Base-by-base conservation (phyloP, 169 alveolate species). In the Cryptosporidium felis region DNA sequence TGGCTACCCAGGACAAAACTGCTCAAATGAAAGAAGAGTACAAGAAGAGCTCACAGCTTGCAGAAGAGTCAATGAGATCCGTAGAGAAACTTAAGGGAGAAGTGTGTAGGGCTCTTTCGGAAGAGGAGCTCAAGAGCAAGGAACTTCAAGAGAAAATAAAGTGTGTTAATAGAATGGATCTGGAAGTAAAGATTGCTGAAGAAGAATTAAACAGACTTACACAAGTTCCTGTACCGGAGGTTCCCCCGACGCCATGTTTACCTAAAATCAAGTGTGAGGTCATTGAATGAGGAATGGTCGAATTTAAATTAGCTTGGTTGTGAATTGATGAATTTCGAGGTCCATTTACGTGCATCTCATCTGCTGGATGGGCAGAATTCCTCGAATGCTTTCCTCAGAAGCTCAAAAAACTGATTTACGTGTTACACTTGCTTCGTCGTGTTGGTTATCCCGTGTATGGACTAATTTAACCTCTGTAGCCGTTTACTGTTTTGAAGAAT, bases 41-140 rank as follows among this genome's bases (percentile, higher is more conserved):
- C 34, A 38, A 51, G 23, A 36, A 34, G 6, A 21, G 32, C 14
- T 49, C 85, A n/a, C 14, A 8, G 1, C 44, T 38, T 10, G 85
- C 74, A n/a, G 74, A 74, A 6, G 59, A 74, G 40, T 56, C 67
- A 10, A 53, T 74, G 40, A 32, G n/a, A n/a, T 36, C 46, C 3
- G 74, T 74, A 0, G 85, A 74, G 65, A 21, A 6, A 1, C 34
- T 49, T 10, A 49, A 36, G 74, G 58, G 41, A n/a, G 49, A 36
- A n/a, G 65, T 74, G 16, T 56, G 67, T 9, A 56, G 12, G 1
- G 85, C 85, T 23, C 26, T 74, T 4, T 14, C 46, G 0, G 74
- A 74, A 21, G 85, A 74, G 59, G 67, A 74, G 23, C 21, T 34
- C 5, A 53, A 53, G 8, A 36, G 85, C 49, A 51, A 53, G 5